Evolutionary conservation across 805 yeast genomes (phyloP), one percentile per base, ranked within the genome.

Genomic region (Starmera pachycereana): DNA sequence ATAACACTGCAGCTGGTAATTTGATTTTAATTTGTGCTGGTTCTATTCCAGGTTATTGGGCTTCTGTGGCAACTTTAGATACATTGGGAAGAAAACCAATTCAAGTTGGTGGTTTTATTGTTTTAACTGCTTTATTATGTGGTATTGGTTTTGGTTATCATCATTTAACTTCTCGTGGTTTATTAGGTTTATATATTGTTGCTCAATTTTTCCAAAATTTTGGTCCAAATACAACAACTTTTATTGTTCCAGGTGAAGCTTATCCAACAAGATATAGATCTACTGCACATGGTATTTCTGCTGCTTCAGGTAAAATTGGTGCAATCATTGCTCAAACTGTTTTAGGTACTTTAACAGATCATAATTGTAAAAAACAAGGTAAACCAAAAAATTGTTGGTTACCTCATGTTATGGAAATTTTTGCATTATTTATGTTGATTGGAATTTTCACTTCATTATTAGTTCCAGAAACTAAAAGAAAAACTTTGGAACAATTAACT

Each of bases 241-340:
- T 87, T 60, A 77, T 87, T 55, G 73, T 84, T 58, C 95, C 96
- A 37, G 96, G 95, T 66, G 96, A 87, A 69, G 68, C 77, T 60
- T 88, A 70, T 81, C 96, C 96, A 61, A 87, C 96, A 42, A 80
- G 95, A 72, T 87, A 86, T 68, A 82, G 96, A 79, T 86, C 95
- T 19, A 78, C 95, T 50, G 95, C 96, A 37, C 96, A 87, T 56
- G 96, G 96, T 72, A 72, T 87, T 47, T 86, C 95, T 47, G 96
- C 96, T 52, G 96, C 94, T 38, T 63, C 77, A 29, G 96, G 96
- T 71, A 87, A 87, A 63, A 70, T 86, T 53, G 96, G 96, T 69
- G 95, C 96, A 44, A 85, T 87, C 51, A 76, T 87, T 69, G 95
- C 96, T 25, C 92, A 82, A 68, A 79, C 89, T 46, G 81, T 83